Conservation (phyloP, 164 flowering plant genomes). For the Aristolochia californica region DNA sequence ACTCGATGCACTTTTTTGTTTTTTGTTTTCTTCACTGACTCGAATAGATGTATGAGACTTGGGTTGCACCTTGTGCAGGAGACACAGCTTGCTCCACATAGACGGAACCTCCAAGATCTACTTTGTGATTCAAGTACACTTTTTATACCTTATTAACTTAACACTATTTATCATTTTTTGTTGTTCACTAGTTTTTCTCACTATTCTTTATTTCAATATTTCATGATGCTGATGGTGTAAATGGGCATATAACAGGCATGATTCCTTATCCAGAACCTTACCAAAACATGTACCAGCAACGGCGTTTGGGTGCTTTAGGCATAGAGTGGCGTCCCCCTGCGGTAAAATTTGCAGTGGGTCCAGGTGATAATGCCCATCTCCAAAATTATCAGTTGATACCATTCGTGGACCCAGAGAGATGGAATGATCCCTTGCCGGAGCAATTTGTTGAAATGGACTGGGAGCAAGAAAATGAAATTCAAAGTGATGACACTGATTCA, state of each 20-base stretch:
- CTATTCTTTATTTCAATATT: constrained; percentile 3
- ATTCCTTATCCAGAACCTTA: constrained; percentile 92
- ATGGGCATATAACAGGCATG: constrained; percentile 47
- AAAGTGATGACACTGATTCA: constrained; percentile 74
- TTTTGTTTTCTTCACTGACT: background rate
- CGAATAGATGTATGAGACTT: background rate
- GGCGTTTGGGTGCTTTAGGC: constrained; percentile 79
- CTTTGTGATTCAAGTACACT: constrained; percentile 89
- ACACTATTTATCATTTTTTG: background rate
- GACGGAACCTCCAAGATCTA: constrained; percentile 88
- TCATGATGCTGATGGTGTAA: constrained; percentile 8
- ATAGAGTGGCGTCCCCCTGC: constrained; percentile 85
- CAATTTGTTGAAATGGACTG: constrained; percentile 53
- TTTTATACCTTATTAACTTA: no score
- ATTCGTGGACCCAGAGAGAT: constrained; percentile 61
- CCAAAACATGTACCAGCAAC: constrained; percentile 74
- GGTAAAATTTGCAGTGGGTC: constrained; percentile 68
- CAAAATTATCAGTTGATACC: constrained; percentile 67
- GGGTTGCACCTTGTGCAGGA: constrained; percentile 47
- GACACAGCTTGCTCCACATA: constrained; percentile 72
- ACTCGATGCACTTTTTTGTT: no score
- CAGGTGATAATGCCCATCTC: constrained; percentile 39
- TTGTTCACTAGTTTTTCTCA: background rate
- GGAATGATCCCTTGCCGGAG: constrained; percentile 63
- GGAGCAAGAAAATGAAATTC: constrained; percentile 76